Conservation (phyloP, 176 grass and related monocot genomes). For the Areca catechu region DNA sequence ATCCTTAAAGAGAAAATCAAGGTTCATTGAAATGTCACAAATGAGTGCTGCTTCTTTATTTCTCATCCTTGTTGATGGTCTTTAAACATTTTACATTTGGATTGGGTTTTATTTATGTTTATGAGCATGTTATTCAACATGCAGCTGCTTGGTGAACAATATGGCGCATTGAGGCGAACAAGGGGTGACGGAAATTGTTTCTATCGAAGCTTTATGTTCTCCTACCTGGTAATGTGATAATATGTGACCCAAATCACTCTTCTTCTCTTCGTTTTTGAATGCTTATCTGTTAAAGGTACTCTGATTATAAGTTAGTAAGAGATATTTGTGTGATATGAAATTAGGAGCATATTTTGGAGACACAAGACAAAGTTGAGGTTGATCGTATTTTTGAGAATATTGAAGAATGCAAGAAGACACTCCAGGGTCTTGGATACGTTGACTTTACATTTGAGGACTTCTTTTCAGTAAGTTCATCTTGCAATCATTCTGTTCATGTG, state of each 20-base stretch:
- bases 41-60: neutral
- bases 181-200: constrained; percentile 98
- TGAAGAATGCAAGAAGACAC: constrained; percentile 61
- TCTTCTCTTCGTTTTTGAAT: no score
- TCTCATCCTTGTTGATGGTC: neutral
- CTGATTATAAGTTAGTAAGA: constrained; percentile 1
- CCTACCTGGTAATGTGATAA: constrained; percentile 61
- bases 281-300: neutral
- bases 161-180: constrained; percentile 83
- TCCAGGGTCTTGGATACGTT: constrained; percentile 65
- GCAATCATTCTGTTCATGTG: no score
- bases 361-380: constrained; percentile 73
- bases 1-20: constrained; percentile 96
- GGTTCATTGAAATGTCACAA: constrained; percentile 24
- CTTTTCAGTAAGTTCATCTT: constrained; percentile 59
- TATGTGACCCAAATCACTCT: no score
- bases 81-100: neutral
- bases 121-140: constrained; percentile 23
- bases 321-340: constrained; percentile 7
- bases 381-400: constrained; percentile 73
- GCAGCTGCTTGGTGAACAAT: constrained; percentile 84
- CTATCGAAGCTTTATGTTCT: constrained; percentile 99
- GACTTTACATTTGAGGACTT: constrained; percentile 98
- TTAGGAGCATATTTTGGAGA: constrained; percentile 91
- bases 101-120: constrained; percentile 28